These are phyloP conservation scores for Candida sp. DNA, from an alignment of 1,139 yeast genomes.

Conservation along the genomic window DNA sequence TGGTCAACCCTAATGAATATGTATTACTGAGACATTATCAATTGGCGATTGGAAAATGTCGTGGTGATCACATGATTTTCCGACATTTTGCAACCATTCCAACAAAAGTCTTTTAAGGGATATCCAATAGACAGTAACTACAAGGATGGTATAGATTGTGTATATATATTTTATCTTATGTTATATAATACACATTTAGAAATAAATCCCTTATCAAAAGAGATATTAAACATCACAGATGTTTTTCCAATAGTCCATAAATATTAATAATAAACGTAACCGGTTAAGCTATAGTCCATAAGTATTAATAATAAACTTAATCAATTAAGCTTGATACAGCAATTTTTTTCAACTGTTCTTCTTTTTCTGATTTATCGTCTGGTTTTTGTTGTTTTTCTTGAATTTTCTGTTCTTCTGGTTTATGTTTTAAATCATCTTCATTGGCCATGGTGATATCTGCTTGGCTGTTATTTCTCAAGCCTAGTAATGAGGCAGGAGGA, in stretches of 20 bases:
- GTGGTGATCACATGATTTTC: no score
- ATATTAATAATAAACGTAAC: constrained; percentile 9
- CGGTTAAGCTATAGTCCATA: constrained; percentile 17
- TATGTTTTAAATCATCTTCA: constrained; percentile 9
- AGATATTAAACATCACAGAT: constrained; percentile 2
- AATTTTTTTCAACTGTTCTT: constrained; percentile 14
- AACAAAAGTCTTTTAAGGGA: no score
- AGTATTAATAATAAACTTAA: constrained; percentile 6
- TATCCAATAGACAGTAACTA: no score
- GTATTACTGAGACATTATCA: no score
- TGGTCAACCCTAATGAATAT: no score
- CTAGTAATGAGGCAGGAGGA: constrained; percentile 12
- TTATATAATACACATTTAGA: not conserved
- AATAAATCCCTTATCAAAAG: constrained; percentile 2
- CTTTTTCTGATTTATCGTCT: constrained; percentile 3
- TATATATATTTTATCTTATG: no score
- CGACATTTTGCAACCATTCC: no score
- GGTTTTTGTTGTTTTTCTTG: not conserved
- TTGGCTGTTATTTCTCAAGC: not conserved
- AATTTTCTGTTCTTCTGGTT: not conserved
- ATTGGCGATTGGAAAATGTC: no score
- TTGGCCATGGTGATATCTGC: constrained; percentile 2
- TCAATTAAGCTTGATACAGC: constrained; percentile 25
- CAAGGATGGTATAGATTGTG: no score
- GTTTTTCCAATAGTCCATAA: not conserved